Conservation (phyloP, 176 grass and related monocot genomes). For the Olyra latifolia region DNA sequence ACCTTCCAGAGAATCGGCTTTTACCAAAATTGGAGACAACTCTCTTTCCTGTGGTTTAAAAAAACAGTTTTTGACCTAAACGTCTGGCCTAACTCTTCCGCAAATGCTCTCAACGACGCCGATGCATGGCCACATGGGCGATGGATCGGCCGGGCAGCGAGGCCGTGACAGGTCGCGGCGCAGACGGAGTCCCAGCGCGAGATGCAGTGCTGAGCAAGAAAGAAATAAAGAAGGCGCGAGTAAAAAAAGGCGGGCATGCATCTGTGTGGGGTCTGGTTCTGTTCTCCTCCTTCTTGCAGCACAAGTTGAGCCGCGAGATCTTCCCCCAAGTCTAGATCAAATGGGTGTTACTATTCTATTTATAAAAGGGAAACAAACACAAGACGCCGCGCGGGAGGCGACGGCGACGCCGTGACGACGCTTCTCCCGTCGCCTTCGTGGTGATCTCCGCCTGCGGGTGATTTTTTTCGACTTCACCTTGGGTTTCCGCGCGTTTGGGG, state of each 20-base stretch:
- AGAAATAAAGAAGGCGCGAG: neutral
- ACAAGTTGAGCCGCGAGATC: conserved; percentile 11
- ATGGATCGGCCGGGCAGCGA: too few species aligned
- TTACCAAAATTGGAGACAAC: too few species aligned
- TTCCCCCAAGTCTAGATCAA: conserved; percentile 3
- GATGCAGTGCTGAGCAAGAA: conserved; percentile 14
- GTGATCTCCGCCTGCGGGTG: conserved; percentile 7
- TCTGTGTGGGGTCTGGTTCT: too few species aligned
- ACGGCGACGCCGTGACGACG: neutral
- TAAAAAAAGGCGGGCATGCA: too few species aligned
- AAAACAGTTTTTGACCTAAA: too few species aligned
- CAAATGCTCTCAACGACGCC: too few species aligned
- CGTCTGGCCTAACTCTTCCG: too few species aligned
- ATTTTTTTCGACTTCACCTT: neutral
- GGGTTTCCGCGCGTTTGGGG: neutral
- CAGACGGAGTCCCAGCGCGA: neutral
- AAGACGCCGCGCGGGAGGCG: neutral
- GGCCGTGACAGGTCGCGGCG: too few species aligned
- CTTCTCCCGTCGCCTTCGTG: neutral
- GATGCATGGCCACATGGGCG: too few species aligned
- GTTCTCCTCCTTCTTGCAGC: conserved; percentile 26
- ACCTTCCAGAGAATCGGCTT: too few species aligned
- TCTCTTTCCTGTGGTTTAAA: too few species aligned
- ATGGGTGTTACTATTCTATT: neutral
- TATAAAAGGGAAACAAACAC: neutral